These are phyloP conservation scores for Meyerozyma carpophila DNA, from an alignment of 1,139 yeast genomes.

Conservation along the genomic window DNA sequence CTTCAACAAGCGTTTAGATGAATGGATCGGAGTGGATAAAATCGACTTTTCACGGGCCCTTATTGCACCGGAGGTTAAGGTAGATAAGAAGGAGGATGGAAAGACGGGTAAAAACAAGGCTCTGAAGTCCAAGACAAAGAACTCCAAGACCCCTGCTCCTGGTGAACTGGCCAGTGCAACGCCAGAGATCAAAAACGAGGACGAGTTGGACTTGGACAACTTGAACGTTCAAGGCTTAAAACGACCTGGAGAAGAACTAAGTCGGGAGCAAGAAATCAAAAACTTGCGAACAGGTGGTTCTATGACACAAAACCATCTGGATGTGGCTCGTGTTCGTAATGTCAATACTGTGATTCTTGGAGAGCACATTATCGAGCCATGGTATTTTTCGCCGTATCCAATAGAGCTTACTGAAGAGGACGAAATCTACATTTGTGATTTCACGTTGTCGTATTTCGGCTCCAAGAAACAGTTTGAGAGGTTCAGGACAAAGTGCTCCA, in stretches of 20 bases:
- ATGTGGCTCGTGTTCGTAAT: conserved; percentile 87
- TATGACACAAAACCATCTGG: conserved; percentile 88
- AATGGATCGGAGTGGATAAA: conserved; percentile 75
- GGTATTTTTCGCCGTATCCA: conserved; percentile 99
- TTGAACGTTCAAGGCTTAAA: conserved; percentile 78
- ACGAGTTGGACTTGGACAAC: conserved; percentile 81
- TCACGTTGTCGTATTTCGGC: conserved; percentile 82
- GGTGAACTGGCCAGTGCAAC: conserved; percentile 19
- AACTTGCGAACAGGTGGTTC: conserved; percentile 91
- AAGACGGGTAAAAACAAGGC: conserved; percentile 17
- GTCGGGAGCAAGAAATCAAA: conserved; percentile 88
- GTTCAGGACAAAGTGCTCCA: conserved; percentile 77
- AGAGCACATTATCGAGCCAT: conserved; percentile 89
- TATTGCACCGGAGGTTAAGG: conserved; percentile 64
- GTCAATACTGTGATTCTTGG: conserved; percentile 77
- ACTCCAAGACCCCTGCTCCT: conserved; percentile 14
- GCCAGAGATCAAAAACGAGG: conserved; percentile 36
- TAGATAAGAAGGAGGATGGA: conserved; percentile 37
- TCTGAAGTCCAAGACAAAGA: conserved; percentile 21
- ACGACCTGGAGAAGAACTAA: conserved; percentile 62
- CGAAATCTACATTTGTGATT: conserved; percentile 84
- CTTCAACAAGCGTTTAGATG: conserved; percentile 85
- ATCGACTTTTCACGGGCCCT: conserved; percentile 67
- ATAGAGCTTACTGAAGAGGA: conserved; percentile 90
- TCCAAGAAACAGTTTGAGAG: conserved; percentile 88